A percentile compares a stretch with the other conserved stretches of the same genome.
Evolutionary conservation across 352 stramenopile species (phyloP).

Genomic region (Pythium periplocum): DNA sequence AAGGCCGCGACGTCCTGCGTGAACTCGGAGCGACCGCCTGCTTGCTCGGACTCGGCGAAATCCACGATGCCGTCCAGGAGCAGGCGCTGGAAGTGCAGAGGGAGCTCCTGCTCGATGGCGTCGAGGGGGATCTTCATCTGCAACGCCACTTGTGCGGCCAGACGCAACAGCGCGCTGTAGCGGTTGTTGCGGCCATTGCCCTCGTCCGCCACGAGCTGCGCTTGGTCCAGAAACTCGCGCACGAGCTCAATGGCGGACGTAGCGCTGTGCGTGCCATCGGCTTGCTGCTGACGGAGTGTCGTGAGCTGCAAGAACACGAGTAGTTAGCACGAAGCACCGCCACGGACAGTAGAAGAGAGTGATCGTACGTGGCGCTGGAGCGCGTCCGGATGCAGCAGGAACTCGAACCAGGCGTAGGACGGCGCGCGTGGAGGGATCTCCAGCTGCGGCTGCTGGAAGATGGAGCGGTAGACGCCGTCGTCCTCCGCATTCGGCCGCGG

Average conservation of each 20-base stretch:
- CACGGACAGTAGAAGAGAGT: not conserved
- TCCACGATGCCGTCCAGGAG: constrained; percentile 79
- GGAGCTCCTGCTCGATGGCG: constrained; percentile 51
- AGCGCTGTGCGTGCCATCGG: constrained; percentile 36
- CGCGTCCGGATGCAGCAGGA: constrained; percentile 73
- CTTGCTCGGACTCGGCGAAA: constrained; percentile 30
- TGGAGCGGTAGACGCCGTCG: constrained; percentile 74
- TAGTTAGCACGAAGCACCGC: not conserved
- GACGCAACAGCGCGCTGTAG: constrained; percentile 59
- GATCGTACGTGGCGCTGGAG: constrained; percentile 65
- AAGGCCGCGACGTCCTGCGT: constrained; percentile 5
- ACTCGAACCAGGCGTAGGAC: constrained; percentile 83
- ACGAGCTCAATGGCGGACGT: constrained; percentile 75
- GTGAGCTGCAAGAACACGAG: constrained; percentile 28
- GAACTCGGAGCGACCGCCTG: constrained; percentile 23
- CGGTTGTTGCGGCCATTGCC: constrained; percentile 71
- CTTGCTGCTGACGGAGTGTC: constrained; percentile 40
- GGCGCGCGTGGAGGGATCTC: constrained; percentile 60
- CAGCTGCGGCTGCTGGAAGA: constrained; percentile 80
- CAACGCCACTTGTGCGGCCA: constrained; percentile 71
- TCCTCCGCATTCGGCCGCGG: constrained; percentile 51
- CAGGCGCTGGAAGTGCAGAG: constrained; percentile 75
- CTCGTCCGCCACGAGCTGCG: constrained; percentile 74
- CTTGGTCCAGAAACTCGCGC: constrained; percentile 80
- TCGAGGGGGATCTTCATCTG: constrained; percentile 63